Evolutionary conservation across 2,329 filamentous ascomycete genomes (phyloP).

Genomic region (Ceratocystis ficicola): DNA sequence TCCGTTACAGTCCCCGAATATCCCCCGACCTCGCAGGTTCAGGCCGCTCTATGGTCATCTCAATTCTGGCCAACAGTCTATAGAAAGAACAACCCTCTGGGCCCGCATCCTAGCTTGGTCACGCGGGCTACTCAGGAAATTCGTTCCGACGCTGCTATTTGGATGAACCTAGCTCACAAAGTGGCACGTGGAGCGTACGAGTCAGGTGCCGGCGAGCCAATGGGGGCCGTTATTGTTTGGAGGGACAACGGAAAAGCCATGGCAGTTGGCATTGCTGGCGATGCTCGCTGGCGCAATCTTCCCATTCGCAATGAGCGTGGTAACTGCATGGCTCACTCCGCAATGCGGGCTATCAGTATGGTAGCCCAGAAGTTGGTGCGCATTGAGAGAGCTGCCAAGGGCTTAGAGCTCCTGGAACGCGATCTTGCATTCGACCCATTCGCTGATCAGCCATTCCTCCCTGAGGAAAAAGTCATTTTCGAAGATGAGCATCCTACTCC

Average conservation of each 20-base stretch:
- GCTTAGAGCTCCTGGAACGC: constrained; percentile 29
- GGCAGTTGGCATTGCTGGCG: constrained; percentile 61
- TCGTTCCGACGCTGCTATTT: constrained; percentile 48
- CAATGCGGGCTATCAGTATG: constrained; percentile 71
- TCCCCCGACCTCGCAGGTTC: constrained; percentile 61
- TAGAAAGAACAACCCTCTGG: constrained; percentile 75
- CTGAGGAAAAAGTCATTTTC: constrained; percentile 52
- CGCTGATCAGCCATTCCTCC: constrained; percentile 55
- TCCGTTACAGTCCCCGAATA: constrained; percentile 58
- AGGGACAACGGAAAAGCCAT: constrained; percentile 40
- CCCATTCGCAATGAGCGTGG: constrained; percentile 38
- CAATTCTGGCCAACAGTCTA: constrained; percentile 79
- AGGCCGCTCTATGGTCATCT: constrained; percentile 61
- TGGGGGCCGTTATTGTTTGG: constrained; percentile 67
- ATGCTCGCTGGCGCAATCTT: constrained; percentile 57
- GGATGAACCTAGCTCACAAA: constrained; percentile 54
- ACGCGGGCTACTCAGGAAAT: constrained; percentile 58
- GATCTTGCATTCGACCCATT: constrained; percentile 50
- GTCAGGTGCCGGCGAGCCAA: constrained; percentile 50
- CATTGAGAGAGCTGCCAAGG: constrained; percentile 38
- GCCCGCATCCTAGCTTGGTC: constrained; percentile 67
- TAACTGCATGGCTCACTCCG: constrained; percentile 68
- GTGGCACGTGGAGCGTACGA: constrained; percentile 49
- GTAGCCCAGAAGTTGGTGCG: constrained; percentile 56
- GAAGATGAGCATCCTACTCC: constrained; percentile 51